Conservation (phyloP, 2,329 filamentous ascomycete genomes). For the Alternaria ventricosa region DNA sequence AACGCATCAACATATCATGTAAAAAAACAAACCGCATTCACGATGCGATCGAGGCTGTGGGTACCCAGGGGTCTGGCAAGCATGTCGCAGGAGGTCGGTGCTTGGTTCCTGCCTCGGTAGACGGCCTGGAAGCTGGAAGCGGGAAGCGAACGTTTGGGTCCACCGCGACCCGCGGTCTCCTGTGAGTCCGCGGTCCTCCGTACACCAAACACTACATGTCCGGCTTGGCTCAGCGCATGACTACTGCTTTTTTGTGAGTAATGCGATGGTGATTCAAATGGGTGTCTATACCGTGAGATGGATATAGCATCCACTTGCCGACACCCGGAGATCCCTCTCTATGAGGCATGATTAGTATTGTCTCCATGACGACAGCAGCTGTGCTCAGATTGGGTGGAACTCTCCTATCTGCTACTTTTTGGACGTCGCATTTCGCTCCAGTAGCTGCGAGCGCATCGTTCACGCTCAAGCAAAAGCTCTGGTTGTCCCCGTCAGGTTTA, state of each 20-base stretch:
- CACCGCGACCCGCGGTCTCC: not conserved
- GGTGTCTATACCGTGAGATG: not conserved
- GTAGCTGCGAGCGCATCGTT: not conserved
- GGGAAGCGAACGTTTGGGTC: not conserved
- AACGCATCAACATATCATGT: not conserved
- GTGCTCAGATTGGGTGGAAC: accelerated
- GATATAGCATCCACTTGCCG: not conserved
- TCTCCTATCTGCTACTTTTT: accelerated
- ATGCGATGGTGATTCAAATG: not conserved
- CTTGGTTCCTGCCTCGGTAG: not conserved
- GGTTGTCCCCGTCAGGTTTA: not conserved
- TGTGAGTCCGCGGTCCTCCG: not conserved
- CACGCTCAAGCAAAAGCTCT: not conserved
- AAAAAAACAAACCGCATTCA: not conserved
- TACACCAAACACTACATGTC: not conserved
- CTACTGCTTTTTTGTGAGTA: not conserved
- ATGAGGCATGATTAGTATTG: not conserved
- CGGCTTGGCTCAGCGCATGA: not conserved
- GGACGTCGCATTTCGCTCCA: accelerated
- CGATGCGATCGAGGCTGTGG: not conserved
- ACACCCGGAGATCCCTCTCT: not conserved
- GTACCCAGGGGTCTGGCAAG: not conserved
- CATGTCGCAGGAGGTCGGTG: not conserved
- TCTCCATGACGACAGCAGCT: not conserved
- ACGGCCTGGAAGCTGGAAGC: not conserved